Evolutionary conservation across 2,329 filamentous ascomycete species (phyloP), one percentile per base, ranked within the genome.

Genomic region (Colletotrichum siamense): DNA sequence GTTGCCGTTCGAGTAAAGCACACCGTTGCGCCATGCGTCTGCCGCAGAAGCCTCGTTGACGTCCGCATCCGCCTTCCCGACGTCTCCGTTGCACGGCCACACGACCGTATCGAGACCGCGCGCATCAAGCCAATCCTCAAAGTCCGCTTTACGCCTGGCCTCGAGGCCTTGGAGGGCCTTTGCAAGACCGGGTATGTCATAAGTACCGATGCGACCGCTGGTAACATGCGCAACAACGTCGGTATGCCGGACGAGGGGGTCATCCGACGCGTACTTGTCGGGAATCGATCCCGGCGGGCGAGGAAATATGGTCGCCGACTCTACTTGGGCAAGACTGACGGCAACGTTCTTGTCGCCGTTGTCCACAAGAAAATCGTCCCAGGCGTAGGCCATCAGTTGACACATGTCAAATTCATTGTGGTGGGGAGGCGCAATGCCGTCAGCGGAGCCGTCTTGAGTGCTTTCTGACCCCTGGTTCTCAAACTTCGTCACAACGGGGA

Each of bases 11-110:
- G 66, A 70, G 55, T 72, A 78, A 18, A 62, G 69, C 13, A 77
- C 75, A 22, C 77, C 75, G 39, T 74, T 71, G 6, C 62, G 59
- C 67, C 67, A 72, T 13, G 77, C 24, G 7, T 66, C 70, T 85
- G 95, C 36, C 94, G 69, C 61, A 3, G 28, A 36, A 8, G 22
- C 24, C 8, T 44, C 13, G 30, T 28, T 24, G 9, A 22, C n/a
- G 24, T 72, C 69, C 0, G 69, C 61, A 26, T 72, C 32, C n/a
- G 62, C 44, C 7, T 24, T 44, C 16, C 61, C 69, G 12, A 67
- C 69, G 3, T 72, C 69, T 6, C 69, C 69, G 10, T 28, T 34
- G 4, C 39, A 44, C 9, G 69, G 69, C 15, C 26, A 72, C 3
- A 72, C 69, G 22, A 72, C 61, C 9, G n/a, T 13, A 44, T 72